Evolutionary conservation across 2,329 filamentous ascomycete genomes (phyloP).

Genomic region (Arachnomyces sp.): DNA sequence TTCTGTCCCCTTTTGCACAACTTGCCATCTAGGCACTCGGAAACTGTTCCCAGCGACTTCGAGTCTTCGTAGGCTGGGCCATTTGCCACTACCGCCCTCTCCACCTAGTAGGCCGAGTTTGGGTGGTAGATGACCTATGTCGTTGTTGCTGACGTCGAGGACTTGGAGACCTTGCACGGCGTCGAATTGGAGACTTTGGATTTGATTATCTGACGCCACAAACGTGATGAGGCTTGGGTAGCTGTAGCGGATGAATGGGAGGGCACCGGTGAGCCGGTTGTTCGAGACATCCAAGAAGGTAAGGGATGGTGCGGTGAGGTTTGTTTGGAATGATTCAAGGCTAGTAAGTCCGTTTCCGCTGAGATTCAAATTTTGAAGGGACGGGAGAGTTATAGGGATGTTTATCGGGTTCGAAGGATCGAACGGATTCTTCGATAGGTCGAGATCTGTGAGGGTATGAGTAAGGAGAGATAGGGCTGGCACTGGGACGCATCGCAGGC

Average conservation of each 20-base stretch:
- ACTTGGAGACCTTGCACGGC: conserved; percentile 64
- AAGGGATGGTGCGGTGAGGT: conserved; percentile 65
- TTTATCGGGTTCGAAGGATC: conserved; percentile 57
- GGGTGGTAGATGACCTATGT: conserved; percentile 72
- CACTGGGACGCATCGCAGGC: conserved; percentile 60
- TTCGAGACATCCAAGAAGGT: conserved; percentile 71
- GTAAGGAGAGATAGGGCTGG: conserved; percentile 62
- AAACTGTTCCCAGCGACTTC: conserved; percentile 82
- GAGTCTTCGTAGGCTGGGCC: conserved; percentile 52
- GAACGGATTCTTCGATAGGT: conserved; percentile 67
- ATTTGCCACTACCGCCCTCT: conserved; percentile 30
- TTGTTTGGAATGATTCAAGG: conserved; percentile 55
- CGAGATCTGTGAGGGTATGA: conserved; percentile 60
- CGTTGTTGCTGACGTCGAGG: conserved; percentile 76
- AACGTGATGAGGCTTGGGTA: conserved; percentile 67
- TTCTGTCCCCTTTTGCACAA: conserved; percentile 81
- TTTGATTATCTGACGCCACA: conserved; percentile 68
- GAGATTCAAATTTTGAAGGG: conserved; percentile 68
- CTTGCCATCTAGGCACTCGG: conserved; percentile 72
- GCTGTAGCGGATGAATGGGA: conserved; percentile 57
- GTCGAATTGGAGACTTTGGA: conserved; percentile 64
- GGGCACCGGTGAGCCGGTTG: conserved; percentile 62
- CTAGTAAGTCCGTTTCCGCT: conserved; percentile 64
- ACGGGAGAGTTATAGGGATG: conserved; percentile 59
- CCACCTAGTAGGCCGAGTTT: conserved; percentile 64